Evolutionary conservation across 2,329 filamentous ascomycete species (phyloP), one percentile per base, ranked within the genome.

Genomic region (Stagonosporopsis tanaceti): DNA sequence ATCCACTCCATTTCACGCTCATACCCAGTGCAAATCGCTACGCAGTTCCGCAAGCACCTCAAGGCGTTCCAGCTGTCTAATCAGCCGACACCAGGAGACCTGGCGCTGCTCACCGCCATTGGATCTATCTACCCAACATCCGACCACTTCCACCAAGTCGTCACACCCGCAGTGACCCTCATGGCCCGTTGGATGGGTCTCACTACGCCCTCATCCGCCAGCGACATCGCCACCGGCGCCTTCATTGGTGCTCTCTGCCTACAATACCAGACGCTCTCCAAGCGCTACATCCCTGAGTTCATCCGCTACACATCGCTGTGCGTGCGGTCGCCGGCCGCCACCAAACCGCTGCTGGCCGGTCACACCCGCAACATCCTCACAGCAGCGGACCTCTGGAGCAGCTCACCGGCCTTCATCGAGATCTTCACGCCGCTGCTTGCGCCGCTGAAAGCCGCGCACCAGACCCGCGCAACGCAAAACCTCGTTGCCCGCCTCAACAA

Each of bases 141-240:
- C 0, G 95, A 99, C 77, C 93, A 98, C 77, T 99, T 98, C 77
- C 95, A 99, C 70, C 90, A 95, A 67, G 92, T 98, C 34, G 90
- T 92, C 38, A 99, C 95, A 1, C 95, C 95, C 2, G 90, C 94
- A 0, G 90, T 92, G 77, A 86, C 97, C 5, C 85, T 89, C n/a
- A 91, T 98, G 76, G 86, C 85, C 12, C 87, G 92, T 52, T 97
- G 91, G 77, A 83, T 99, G 25, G 92, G 90, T 1, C 87, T 97
- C 66, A 92, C 88, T 53, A 82, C 89, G 0, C 87, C 92, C 0
- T 81, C 85, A 40, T 81, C 79, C 7, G 76, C 92, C 4, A 78
- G 83, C 7, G 90, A 95, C 64, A 85, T 91, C 59, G 85, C 86
- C 3, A 88, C 83, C 2, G 95, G 95, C 11, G 85, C 88, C 8